Evolutionary conservation across 768 basidiomycete genomes (phyloP), one percentile per base, ranked within the genome.

Genomic region (Multifurca ochricompacta): DNA sequence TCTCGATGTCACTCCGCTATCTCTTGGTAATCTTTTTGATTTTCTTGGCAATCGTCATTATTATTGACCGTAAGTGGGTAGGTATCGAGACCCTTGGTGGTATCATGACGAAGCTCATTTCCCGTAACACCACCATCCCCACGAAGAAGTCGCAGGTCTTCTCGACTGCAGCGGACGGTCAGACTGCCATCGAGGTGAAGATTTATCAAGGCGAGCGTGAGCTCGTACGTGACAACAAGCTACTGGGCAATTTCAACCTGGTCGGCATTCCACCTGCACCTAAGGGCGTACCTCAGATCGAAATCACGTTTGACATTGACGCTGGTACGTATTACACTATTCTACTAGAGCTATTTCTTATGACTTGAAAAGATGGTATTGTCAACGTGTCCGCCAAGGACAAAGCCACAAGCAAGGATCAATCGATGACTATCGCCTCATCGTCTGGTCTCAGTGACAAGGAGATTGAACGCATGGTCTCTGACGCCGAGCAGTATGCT

Each of bases 181-280:
- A 99, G 73, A 95, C 89, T n/a, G 94, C 95, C 34, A 97, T 99
- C 61, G 94, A 98, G 70, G 95, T 99, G 71, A 98, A 98, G 83
- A 93, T 99, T 63, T 99, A 82, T 79, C 96, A 99, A 74, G 96
- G 96, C 66, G 96, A 99, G 77, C 94, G 96, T 75, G 96, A 97
- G 69, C 83, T 98, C 62, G 94, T 97, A 53, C 79, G 89, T 51
- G 96, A 98, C 76, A 98, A 98, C 84, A 99, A 98, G 74, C 74
- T 97, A 6, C 86, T 99, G 54, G 96, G 96, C 59, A 95, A 97
- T 77, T 99, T 99, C 86, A 96, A 97, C 74, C 88, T 99, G 58
- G 91, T 94, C 56, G 96, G 95, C 48, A 93, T 99, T 54, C 95
- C 96, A 5, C 85, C 85, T 31, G 82, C 83, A 11, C 82, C 81